Evolutionary conservation across 192 early-diverging fungal genomes (phyloP), one percentile per base, ranked within the genome.

Genomic region (Backusella psychrophila): DNA sequence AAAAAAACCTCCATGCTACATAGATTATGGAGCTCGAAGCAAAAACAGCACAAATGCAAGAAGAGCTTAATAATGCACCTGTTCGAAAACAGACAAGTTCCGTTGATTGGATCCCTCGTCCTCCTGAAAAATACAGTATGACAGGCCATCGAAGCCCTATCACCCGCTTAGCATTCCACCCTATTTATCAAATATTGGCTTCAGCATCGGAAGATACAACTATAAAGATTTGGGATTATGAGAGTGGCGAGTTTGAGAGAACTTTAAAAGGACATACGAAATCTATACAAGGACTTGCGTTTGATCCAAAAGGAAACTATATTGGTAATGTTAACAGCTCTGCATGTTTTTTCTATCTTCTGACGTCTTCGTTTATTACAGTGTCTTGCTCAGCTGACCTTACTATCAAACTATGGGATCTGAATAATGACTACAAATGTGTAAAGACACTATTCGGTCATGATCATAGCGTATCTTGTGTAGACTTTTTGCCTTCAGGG

Each of bases 261-360:
- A 96, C 97, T 0, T 83, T 98, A 6, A 96, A 97, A 77, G 96
- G 97, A 46, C 97, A 98, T 80, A 98, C 97, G 1, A 96, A 97
- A 75, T 86, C 96, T 19, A 94, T 98, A 19, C 93, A 94, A 79
- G 93, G 93, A 88, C 69, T 98, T 35, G 88, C 89, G 0, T 98
- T 94, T 82, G 95, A 94, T 78, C 69, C 90, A 9, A 94, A 95
- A 68, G 96, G 97, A 39, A 85, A 89, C 9, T 86, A 91, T 70
- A 83, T 97, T 69, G 93, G 93, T 95, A 89, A 70, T 81, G 23
- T 21, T 31, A 26, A 17, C 14, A 70, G 23, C 2, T 67, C 15
- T 71, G 39, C 39, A 49, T 70, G 73, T 36, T 49, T 39, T 63
- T 41, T 38, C 21, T 71, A 31, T 42, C 33, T 34, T 63, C 34